Base-by-base conservation (phyloP, 805 yeast species). In the Metschnikowia lochheadii region DNA sequence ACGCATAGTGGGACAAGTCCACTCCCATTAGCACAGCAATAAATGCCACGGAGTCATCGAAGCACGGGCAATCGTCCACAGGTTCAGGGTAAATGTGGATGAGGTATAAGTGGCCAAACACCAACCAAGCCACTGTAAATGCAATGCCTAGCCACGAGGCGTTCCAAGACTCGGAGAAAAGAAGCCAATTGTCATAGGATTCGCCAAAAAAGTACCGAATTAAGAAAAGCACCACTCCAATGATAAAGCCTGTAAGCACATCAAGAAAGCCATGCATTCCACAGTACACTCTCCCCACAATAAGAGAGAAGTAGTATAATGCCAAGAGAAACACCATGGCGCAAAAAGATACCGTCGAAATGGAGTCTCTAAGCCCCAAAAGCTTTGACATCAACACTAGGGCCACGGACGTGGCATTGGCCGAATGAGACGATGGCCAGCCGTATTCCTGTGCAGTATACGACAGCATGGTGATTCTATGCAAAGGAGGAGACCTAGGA, bases 241-340 rank as follows among this genome's bases (percentile, higher is more conserved):
- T 69, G 0, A 78, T 0, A 0, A 80, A 68, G 5, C 99, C 99
- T 17, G 79, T 63, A 0, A 69, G 46, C 2, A 94, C 75, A 64
- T 94, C 99, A 20, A 87, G 67, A 52, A 87, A 79, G 2, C 99
- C 98, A 69, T 94, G 99, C 99, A 92, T 92, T 3, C 99, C 99
- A 65, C 96, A 90, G 69, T 94, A 92, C 8, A 92, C 62, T 49
- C 99, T 75, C 15, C 99, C 99, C 53, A 82, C 64, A 1, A 87
- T 78, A 52, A 94, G 72, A 6, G 90, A 81, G 35, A 75, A 52
- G 60, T 82, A 83, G 64, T 90, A 90, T 20, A 79, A 44, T 15
- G 59, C 49, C 23, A 76, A 55, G 14, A 58, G 41, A n/a, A 38
- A 40, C 45, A 36, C 49, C 39, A 52, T 54, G 38, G 21, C 58